Evolutionary conservation across 768 basidiomycete species (phyloP), one percentile per base, ranked within the genome.

Genomic region (Lactarius deliciosus): DNA sequence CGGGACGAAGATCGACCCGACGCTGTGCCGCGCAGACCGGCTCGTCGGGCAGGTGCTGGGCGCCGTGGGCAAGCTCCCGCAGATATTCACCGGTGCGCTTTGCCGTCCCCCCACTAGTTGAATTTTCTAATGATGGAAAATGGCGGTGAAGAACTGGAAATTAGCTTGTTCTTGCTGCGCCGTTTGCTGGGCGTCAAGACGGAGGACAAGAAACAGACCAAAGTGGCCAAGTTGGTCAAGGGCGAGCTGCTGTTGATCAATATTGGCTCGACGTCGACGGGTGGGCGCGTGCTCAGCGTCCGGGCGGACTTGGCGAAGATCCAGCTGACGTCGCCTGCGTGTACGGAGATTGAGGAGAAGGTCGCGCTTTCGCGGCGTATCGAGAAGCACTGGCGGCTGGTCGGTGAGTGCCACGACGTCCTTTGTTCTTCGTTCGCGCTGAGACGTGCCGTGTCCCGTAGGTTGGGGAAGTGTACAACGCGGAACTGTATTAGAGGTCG

Each of bases 141-240:
- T n/a, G 30, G 30, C 30, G 34, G 34, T 36, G 2, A 28, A 36
- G 94, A 96, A 77, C 82, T 96, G 63, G 94, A 96, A 77, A 94
- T 96, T 75, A 91, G 87, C 72, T 82, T 96, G 72, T 99, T 98
- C 89, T 81, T 98, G 38, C 89, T 99, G 40, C 92, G 97, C 67
- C 88, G 97, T 66, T 80, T 98, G 62, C 86, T 98, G n/a, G 96
- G 97, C 75, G 97, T 99, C 69, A 95, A 96, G 78, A 94, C 95
- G 28, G 96, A 98, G 77, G 97, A 98, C 81, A 97, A 96, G 82
- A 99, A 98, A 77, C 93, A 96, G 76, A 97, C 97, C 25, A 99
- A 95, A 78, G 92, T 94, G 28, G 82, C 92, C 61, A 97, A 97
- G 77, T 84, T 97, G 55, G 83, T 86, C 65, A 96, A 96, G 79